Percentiles rank a stretch among this genome's conserved stretches.
Conservation (phyloP, 1,139 yeast genomes). For the Nematodospora anomalae region DNA sequence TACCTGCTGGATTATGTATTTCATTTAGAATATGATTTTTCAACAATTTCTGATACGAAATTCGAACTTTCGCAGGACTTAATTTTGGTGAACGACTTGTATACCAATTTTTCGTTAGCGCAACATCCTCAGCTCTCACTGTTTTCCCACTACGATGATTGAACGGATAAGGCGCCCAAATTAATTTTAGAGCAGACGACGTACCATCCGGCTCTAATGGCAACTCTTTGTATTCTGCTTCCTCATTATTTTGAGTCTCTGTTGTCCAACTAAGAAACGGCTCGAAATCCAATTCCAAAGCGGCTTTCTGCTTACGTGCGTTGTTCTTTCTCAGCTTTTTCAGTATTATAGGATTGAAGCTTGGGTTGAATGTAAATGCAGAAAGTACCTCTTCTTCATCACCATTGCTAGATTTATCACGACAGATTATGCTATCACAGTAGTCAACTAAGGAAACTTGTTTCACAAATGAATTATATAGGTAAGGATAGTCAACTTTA, state of each 20-base stretch:
- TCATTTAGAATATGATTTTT: conserved; percentile 75
- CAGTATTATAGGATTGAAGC: conserved; percentile 57
- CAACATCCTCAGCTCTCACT: conserved; percentile 86
- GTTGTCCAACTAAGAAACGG: conserved; percentile 38
- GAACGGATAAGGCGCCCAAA: conserved; percentile 86
- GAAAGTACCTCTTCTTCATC: conserved; percentile 40
- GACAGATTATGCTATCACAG: conserved; percentile 58
- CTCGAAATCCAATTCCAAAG: conserved; percentile 33
- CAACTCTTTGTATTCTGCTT: conserved; percentile 9
- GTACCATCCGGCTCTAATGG: conserved; percentile 43
- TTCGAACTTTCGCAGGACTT: conserved; percentile 71
- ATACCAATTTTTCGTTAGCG: conserved; percentile 82
- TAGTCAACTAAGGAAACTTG: conserved; percentile 62
- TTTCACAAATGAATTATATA: conserved; percentile 78
- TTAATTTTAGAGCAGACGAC: conserved; percentile 60
- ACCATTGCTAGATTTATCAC: conserved; percentile 10
- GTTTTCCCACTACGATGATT: conserved; percentile 69
- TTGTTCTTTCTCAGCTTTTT: conserved; percentile 14
- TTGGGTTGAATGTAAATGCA: conserved; percentile 55
- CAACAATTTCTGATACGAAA: conserved; percentile 84
- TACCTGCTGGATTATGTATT: conserved; percentile 45
- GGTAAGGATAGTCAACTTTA: conserved; percentile 78
- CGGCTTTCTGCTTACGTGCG: conserved; percentile 23
- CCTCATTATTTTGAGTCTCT: conserved; percentile 33
- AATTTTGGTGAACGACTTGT: conserved; percentile 61